These are phyloP conservation scores for Myrica gale DNA, from an alignment of 306 rosid species.

Conservation along the genomic window DNA sequence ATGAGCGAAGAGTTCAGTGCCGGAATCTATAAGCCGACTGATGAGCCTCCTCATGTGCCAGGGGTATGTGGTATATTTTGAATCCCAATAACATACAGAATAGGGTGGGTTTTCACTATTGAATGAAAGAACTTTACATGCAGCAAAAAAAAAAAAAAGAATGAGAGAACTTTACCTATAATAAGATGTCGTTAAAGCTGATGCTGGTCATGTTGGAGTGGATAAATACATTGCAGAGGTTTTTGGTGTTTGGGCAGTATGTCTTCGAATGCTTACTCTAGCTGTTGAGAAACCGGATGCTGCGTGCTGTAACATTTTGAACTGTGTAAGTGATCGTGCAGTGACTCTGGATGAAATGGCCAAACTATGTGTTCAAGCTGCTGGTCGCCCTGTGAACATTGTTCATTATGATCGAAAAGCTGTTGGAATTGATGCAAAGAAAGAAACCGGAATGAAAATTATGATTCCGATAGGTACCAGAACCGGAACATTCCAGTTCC, in stretches of 20 bases:
- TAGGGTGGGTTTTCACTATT: background rate
- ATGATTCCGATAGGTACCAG: too few species aligned
- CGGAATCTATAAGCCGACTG: conserved; percentile 83
- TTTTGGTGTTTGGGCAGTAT: conserved; percentile 65
- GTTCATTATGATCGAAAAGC: conserved; percentile 91
- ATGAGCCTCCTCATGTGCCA: conserved; percentile 94
- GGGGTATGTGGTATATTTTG: conserved; percentile 54
- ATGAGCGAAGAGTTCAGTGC: conserved; percentile 98
- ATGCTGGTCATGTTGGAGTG: conserved; percentile 89
- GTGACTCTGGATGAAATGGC: conserved; percentile 90
- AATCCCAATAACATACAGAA: background rate
- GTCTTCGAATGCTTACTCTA: conserved; percentile 73
- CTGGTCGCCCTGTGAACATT: conserved; percentile 68
- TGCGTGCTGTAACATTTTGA: conserved; percentile 63
- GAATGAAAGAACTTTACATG: too few species aligned
- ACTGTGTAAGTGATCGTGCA: conserved; percentile 76
- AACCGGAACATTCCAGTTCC: too few species aligned
- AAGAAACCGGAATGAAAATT: too few species aligned
- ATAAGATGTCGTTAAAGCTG: conserved; percentile 81
- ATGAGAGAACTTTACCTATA: conserved; percentile 10
- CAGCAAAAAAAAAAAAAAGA: too few species aligned
- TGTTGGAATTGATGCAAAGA: conserved; percentile 75
- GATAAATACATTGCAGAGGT: conserved; percentile 73
- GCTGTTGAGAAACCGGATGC: conserved; percentile 84
- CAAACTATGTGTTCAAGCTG: conserved; percentile 87